Percentiles rank a stretch among this genome's conserved stretches.
Conservation (phyloP, 345 rosid genomes). For the Durio zibethinus region DNA sequence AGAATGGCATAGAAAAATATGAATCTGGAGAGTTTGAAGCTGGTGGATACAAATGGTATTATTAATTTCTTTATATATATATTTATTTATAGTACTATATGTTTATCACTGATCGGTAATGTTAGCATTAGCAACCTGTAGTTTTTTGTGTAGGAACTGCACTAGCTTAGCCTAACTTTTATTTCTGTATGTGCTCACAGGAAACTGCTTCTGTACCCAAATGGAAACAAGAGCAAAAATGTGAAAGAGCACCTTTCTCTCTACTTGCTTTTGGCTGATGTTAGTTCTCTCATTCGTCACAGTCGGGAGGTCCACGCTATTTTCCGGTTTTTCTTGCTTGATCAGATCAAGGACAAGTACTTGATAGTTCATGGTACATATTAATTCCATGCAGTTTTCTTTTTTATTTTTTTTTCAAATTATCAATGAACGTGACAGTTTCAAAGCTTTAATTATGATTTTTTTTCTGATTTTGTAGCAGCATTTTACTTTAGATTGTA, state of each 20-base stretch:
- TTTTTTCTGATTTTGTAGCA: too few relatives aligned
- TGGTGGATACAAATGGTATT: slow-evolving; percentile 68
- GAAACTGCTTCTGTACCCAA: slow-evolving; percentile 56
- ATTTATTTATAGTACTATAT: too few relatives aligned
- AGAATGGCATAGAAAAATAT: slow-evolving; percentile 43
- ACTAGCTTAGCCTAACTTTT: background rate
- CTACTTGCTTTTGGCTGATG: slow-evolving; percentile 45
- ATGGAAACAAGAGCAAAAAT: slow-evolving; percentile 59
- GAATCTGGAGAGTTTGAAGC: slow-evolving; percentile 63
- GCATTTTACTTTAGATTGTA: background rate
- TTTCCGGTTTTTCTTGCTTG: slow-evolving; percentile 46
- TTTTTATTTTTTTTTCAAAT: too few relatives aligned
- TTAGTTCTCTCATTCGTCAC: slow-evolving; percentile 29
- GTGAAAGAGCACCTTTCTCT: slow-evolving; percentile 46
- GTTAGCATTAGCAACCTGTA: background rate
- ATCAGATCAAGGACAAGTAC: slow-evolving; percentile 37
- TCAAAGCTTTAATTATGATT: background rate
- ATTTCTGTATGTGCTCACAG: slow-evolving; percentile 25
- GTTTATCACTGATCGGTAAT: background rate
- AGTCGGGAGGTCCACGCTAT: slow-evolving; percentile 48
- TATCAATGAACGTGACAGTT: background rate
- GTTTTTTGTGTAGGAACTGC: background rate
- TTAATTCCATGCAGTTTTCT: background rate
- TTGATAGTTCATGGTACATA: slow-evolving; percentile 32
- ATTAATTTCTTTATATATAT: background rate